Conservation (phyloP, 129 eudicot species). For the Lactuca sativa region DNA sequence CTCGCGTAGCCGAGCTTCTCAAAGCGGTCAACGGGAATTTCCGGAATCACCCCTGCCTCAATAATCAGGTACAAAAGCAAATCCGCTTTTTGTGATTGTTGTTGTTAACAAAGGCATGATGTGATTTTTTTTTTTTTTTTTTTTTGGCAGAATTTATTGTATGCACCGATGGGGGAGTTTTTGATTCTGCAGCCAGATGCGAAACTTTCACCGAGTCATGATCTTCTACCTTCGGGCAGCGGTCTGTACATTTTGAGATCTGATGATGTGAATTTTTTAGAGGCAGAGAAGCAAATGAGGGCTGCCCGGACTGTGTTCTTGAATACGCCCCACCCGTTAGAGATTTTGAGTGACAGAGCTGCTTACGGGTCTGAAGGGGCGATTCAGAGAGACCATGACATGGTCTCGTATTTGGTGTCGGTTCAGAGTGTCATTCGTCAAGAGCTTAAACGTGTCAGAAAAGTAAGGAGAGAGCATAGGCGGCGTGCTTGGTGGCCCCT, state of each 20-base stretch:
- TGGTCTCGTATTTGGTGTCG: slow-evolving; percentile 69
- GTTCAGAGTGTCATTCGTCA: slow-evolving; percentile 68
- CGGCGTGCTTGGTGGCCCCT: slow-evolving; percentile 77
- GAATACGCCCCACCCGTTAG: slow-evolving; percentile 94
- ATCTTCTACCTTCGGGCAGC: slow-evolving; percentile 84
- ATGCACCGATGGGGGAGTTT: slow-evolving; percentile 87
- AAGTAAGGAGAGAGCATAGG: slow-evolving; percentile 50
- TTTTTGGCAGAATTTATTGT: slow-evolving; percentile 56
- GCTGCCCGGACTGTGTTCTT: slow-evolving; percentile 67
- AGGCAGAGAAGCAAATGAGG: slow-evolving; percentile 63
- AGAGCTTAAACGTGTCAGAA: slow-evolving; percentile 60
- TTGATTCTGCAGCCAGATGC: slow-evolving; percentile 87
- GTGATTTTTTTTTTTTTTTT: neutral
- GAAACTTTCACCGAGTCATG: slow-evolving; percentile 71
- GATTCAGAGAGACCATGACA: slow-evolving; percentile 78
- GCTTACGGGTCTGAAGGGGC: slow-evolving; percentile 79
- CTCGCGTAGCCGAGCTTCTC: slow-evolving; percentile 73
- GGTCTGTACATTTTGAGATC: slow-evolving; percentile 68
- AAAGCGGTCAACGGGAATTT: slow-evolving; percentile 86
- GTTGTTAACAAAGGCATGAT: neutral
- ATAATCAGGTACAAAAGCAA: slow-evolving; percentile 50
- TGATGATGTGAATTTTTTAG: slow-evolving; percentile 31
- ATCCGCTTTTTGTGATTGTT: neutral
- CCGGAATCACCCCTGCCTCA: slow-evolving; percentile 79
- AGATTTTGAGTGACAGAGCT: slow-evolving; percentile 75